Base-by-base conservation (phyloP, 2,329 filamentous ascomycete genomes). In the Sarocladium kiliense region DNA sequence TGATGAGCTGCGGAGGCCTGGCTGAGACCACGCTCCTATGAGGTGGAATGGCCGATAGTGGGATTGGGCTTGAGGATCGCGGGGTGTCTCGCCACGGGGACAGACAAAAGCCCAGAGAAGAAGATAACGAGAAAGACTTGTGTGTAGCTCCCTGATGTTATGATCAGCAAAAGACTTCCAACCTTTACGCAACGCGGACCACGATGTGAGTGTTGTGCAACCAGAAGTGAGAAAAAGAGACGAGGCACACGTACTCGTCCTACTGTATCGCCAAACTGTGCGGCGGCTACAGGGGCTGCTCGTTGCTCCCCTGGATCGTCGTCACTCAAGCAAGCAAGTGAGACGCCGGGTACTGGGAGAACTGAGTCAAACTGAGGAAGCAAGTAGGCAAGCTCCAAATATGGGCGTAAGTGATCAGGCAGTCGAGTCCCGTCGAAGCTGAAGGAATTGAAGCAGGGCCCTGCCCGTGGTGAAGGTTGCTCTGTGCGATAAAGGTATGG, bases 1-100 rank as follows among this genome's bases (percentile, higher is more conserved):
- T 84, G 72, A 64, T 61, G 62, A 62, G 56, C 59, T 23, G 47
- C 44, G 18, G n/a, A 11, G 14, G 4, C 14, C 14, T 6, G 14
- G 39, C 27, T 51, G 47, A 51, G 47, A 51, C 47, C 47, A 12
- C 12, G 7, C 25, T 23, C 23, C 44, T 23, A 23, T 3, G 19
- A 27, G 3, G 47, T 32, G 47, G 39, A 34, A 51, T 51, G 26
- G 23, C 9, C 16, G 26, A 10, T 27, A 12, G 41, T 18, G 41
- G 44, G 26, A 3, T 45, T 18, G 26, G 44, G 26, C 18, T 45
- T 18, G 26, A 32, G 12, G 26, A 44, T 16, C 44, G 23, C 25
- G 23, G 26, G 25, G 25, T 49, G 23, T 18, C 44, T 32, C 23
- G 23, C 44, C 44, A 21, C 44, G 18, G 30, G 19, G n/a, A 18